Evolutionary conservation across 169 alveolate species (phyloP).

Genomic region (Plasmodium gallinaceum): DNA sequence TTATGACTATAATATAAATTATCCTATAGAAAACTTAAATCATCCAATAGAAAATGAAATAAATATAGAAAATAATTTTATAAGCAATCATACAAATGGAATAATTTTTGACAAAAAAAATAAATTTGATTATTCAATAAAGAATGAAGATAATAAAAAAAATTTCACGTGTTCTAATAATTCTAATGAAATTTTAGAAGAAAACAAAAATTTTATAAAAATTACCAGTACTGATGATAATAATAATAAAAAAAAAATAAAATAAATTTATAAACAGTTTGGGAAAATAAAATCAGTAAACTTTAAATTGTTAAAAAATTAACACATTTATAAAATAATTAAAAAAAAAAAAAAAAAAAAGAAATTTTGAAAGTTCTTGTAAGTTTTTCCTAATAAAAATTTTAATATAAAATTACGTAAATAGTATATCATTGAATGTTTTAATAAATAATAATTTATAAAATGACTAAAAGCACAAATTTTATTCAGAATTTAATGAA

Average conservation of each 20-base stretch:
- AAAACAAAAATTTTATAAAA: constrained; percentile 28
- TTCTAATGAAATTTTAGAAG: constrained; percentile 37
- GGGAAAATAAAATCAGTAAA: no score
- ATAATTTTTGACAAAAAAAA: constrained; percentile 26
- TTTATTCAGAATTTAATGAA: no score
- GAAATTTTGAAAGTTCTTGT: no score
- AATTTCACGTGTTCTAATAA: constrained; percentile 7
- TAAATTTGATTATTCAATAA: constrained; percentile 35
- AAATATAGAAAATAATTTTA: constrained; percentile 32
- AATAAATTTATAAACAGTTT: no score
- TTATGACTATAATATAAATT: constrained; percentile 33
- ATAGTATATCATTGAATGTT: no score
- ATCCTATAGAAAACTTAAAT: constrained; percentile 27
- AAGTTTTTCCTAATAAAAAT: no score
- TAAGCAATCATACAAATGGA: constrained; percentile 25
- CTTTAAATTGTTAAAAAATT: no score
- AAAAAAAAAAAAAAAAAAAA: no score
- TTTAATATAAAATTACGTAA: no score
- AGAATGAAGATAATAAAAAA: constrained; percentile 48
- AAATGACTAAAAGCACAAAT: not conserved
- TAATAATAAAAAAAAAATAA: not conserved
- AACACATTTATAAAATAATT: no score
- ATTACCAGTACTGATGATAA: constrained; percentile 10
- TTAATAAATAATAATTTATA: no score
- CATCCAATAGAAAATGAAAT: constrained; percentile 17